These are phyloP conservation scores for Trichocomaceae sp. DNA, from an alignment of 2,329 filamentous ascomycete species.

Conservation along the genomic window DNA sequence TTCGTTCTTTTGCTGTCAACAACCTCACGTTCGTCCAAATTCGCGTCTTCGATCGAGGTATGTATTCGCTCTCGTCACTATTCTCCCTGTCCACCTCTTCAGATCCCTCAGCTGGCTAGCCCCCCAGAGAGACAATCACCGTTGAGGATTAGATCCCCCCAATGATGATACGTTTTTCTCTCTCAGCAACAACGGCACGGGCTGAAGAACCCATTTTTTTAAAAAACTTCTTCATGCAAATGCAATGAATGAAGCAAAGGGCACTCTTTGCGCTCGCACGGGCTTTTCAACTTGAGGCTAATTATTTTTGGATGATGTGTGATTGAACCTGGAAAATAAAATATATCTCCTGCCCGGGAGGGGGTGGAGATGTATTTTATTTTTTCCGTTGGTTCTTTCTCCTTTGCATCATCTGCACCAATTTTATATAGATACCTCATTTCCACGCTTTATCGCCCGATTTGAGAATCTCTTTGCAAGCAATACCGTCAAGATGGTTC, in stretches of 20 bases:
- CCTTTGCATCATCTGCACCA: conserved; percentile 13
- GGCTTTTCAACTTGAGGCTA: conserved; percentile 55
- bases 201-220: conserved; percentile 62
- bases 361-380: neutral
- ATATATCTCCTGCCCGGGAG: too few relatives aligned
- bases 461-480: conserved; percentile 44
- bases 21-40: conserved; percentile 20
- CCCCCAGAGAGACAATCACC: conserved; percentile 39
- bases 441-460: conserved; percentile 35
- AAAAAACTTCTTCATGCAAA: conserved; percentile 18
- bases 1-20: conserved; percentile 12
- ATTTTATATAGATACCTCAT: conserved; percentile 52
- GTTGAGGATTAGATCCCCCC: neutral
- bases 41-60: conserved; percentile 34
- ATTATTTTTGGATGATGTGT: conserved; percentile 30
- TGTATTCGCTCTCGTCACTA: conserved; percentile 23
- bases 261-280: conserved; percentile 61
- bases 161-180: conserved; percentile 38
- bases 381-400: conserved; percentile 28
- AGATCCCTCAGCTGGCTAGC: conserved; percentile 41
- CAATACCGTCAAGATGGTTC: conserved; percentile 84
- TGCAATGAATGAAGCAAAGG: conserved; percentile 34
- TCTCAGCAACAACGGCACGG: conserved; percentile 41
- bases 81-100: conserved; percentile 16
- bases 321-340: conserved; percentile 14